Conservation (phyloP, 2,329 filamentous ascomycete species). For the Fusarium duplospermum region DNA sequence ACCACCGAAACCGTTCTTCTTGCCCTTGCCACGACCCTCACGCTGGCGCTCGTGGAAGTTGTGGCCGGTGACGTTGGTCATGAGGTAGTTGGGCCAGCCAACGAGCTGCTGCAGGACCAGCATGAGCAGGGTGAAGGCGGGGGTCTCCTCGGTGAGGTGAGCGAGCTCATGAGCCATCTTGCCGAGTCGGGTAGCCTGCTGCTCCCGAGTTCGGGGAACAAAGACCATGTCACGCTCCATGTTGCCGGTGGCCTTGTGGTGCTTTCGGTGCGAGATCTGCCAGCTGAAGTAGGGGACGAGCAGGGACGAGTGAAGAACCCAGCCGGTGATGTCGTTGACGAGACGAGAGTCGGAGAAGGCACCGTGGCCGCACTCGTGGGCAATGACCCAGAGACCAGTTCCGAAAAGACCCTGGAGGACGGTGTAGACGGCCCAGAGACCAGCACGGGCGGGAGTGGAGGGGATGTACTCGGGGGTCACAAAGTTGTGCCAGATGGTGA, state of each 20-base stretch:
- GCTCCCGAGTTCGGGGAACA: conserved; percentile 88
- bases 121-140: conserved; percentile 79
- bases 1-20: conserved; percentile 81
- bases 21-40: conserved; percentile 94
- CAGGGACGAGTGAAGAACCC: conserved; percentile 87
- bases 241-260: conserved; percentile 98
- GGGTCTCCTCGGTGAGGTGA: conserved; percentile 95
- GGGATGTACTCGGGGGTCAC: conserved; percentile 87
- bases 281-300: conserved; percentile 98
- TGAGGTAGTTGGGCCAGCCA: conserved; percentile 93
- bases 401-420: conserved; percentile 91
- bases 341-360: conserved; percentile 93
- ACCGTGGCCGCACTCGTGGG: conserved; percentile 98
- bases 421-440: conserved; percentile 74
- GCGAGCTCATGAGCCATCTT: conserved; percentile 81
- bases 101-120: conserved; percentile 87
- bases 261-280: conserved; percentile 99
- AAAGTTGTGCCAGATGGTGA: conserved; percentile 89
- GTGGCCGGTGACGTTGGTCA: conserved; percentile 95
- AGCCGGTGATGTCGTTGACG: conserved; percentile 92
- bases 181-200: conserved; percentile 81
- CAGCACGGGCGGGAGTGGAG: conserved; percentile 72
- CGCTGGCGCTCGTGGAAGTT: conserved; percentile 91
- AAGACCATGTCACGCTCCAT: conserved; percentile 99
- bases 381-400: conserved; percentile 95